Conservation (phyloP, 192 early-diverging fungal genomes). For the Allomyces arbusculus region DNA sequence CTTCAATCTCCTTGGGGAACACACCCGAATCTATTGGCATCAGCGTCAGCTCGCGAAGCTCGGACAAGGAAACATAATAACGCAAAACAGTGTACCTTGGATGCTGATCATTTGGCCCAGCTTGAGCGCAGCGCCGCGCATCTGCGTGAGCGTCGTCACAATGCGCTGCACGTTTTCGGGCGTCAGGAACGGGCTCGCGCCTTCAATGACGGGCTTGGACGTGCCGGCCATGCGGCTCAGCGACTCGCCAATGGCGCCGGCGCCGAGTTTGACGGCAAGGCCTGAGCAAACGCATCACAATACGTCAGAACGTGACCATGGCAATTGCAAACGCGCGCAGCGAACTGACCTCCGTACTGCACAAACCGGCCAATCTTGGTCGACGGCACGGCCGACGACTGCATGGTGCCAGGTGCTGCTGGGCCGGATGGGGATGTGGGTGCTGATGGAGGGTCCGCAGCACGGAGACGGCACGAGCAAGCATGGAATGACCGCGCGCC, state of each 20-base stretch:
- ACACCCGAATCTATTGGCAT: neutral
- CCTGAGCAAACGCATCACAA: constrained; percentile 7
- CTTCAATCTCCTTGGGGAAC: constrained; percentile 36
- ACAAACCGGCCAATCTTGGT: constrained; percentile 51
- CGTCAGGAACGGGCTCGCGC: constrained; percentile 40
- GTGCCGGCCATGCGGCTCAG: constrained; percentile 35
- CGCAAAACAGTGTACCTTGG: constrained; percentile 32
- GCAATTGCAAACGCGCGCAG: neutral
- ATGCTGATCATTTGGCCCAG: constrained; percentile 96
- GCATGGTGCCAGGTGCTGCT: too few species aligned
- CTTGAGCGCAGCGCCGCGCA: constrained; percentile 94
- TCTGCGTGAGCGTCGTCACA: constrained; percentile 60
- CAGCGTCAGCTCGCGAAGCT: too few species aligned
- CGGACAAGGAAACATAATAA: too few species aligned
- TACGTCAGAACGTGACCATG: neutral
- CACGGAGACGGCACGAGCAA: too few species aligned
- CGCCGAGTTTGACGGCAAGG: constrained; percentile 45
- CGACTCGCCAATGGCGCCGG: constrained; percentile 48
- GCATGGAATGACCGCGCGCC: too few species aligned
- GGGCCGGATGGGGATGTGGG: too few species aligned
- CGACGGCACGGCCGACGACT: constrained; percentile 32
- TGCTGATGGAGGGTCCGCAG: too few species aligned
- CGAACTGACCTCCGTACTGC: constrained; percentile 48
- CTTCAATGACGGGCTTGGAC: constrained; percentile 8
- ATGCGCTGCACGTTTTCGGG: constrained; percentile 67